Evolutionary conservation across 345 rosid species (phyloP), one percentile per base, ranked within the genome.

Genomic region (Anastatica hierochuntica): DNA sequence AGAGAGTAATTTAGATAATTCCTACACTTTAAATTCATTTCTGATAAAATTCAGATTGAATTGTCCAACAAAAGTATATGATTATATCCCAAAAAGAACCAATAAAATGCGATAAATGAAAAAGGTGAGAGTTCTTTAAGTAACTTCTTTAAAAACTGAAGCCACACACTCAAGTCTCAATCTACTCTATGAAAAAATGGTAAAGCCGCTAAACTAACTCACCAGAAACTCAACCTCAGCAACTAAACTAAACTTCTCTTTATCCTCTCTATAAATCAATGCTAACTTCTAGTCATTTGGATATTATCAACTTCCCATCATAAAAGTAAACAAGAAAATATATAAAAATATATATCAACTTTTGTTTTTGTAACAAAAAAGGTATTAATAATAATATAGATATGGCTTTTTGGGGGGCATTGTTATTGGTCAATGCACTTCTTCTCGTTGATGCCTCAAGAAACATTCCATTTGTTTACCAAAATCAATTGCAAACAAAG

Each of bases 401-500:
- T 39, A 29, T 46, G 31, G 40, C 13, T 53, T 46, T 53, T 12
- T 39, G 23, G 31, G 64, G 45, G 31, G 29, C 50, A 2, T 15
- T 60, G 14, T 20, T 60, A 17, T 46, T 67, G 45, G 33, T 53
- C 38, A 39, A 37, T 60, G 56, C 51, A 6, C 56, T 67, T 59
- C 30, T 59, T 13, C 7, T 41, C 8, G 56, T 53, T 13, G 26
- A 47, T 40, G 56, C 56, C 19, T 43, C 61, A 7, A 24, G 33
- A 39, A n/a, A 18, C 8, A 6, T 65, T 57, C 66, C 74, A 37
- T 62, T 55, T 31, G 38, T 45, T 43, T 45, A 61, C 66, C 77
- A 70, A 63, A 56, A 54, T 8, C 63, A 53, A 2, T 34, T 74
- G 53, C 65, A 41, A 43, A 58, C 55, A 7, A 72, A 77, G 26